Evolutionary conservation across 305 asterid species (phyloP), one percentile per base, ranked within the genome.

Genomic region (Plantago coronopus): DNA sequence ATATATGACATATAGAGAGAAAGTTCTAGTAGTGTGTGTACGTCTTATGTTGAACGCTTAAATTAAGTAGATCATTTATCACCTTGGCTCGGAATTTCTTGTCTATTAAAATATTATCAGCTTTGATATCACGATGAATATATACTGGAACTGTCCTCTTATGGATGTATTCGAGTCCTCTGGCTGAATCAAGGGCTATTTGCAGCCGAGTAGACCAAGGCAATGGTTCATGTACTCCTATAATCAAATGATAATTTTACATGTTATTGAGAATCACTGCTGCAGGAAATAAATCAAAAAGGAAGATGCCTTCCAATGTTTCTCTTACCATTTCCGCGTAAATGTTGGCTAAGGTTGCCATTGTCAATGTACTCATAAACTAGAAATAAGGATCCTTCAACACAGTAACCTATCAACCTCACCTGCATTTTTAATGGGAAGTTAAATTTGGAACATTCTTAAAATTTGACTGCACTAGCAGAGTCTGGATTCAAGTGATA

Each of bases 131-230:
- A 0, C 95, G 91, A 59, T 89, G 97, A 45, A 89, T 85, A 54
- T 89, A 89, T 48, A 85, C 80, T 5, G 95, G 97, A 62, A 87
- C 90, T 0, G 97, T 87, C 71, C 86, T 95, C 69, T 87, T 95
- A 21, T 89, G 97, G 57, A 89, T 89, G 80, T 89, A 87, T 73
- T 89, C 97, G 9, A 89, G 95, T 45, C 89, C 97, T 83, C 97
- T 81, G 5, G 97, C 97, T 11, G 97, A 85, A 77, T 89, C 97
- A 20, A 89, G 93, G 56, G 95, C 95, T 19, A 89, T 83, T 76
- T 85, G 88, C 63, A 89, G 70, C 78, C 97, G 78, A 9, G 74
- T 75, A n/a, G 83, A 45, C 97, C 97, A 89, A 25, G 82, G 43
- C 68, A 89, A 67, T 17, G 85, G 79, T 31, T 77, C 89, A 27